These are phyloP conservation scores for Grifola frondosa DNA, from an alignment of 1,284 basidiomycete species.

Conservation along the genomic window DNA sequence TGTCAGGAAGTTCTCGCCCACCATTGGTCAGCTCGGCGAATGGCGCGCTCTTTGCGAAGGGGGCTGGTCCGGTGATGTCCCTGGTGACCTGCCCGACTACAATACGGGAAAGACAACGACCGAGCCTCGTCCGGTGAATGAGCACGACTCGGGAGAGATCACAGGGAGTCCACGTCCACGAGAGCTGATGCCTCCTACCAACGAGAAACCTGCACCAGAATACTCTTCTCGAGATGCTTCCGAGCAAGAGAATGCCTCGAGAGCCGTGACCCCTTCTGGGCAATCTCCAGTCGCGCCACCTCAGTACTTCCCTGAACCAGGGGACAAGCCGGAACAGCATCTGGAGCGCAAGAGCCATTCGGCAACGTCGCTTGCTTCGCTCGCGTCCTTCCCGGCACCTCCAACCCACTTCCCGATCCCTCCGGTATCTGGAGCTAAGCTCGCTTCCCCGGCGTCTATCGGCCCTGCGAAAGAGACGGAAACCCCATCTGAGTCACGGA, in stretches of 20 bases:
- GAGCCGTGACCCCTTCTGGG: slow-evolving; percentile 21
- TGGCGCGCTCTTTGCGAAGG: slow-evolving; percentile 74
- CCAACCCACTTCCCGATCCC: slow-evolving; percentile 71
- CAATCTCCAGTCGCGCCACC: slow-evolving; percentile 21
- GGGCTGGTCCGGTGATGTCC: slow-evolving; percentile 61
- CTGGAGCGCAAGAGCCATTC: slow-evolving; percentile 8
- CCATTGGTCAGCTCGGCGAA: slow-evolving; percentile 66
- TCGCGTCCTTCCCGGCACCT: slow-evolving; percentile 70
- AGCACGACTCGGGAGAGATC: slow-evolving; percentile 2
- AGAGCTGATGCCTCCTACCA: slow-evolving; percentile 3
- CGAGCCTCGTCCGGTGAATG: slow-evolving; percentile 7
- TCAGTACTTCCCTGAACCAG: slow-evolving; percentile 17
- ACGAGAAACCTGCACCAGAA: slow-evolving; percentile 24
- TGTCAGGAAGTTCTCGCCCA: slow-evolving; percentile 62
- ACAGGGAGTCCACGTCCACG: slow-evolving; percentile 1
- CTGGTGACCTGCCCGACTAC: slow-evolving; percentile 49
- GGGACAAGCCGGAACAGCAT: slow-evolving; percentile 1
- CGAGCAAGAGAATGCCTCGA: slow-evolving; percentile 18
- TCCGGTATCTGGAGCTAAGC: slow-evolving; percentile 30
- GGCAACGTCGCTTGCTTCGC: slow-evolving; percentile 49
- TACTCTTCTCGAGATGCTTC: slow-evolving; percentile 24
- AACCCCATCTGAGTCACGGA: slow-evolving; percentile 8
- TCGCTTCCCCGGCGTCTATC: slow-evolving; percentile 1
- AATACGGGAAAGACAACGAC: slow-evolving; percentile 17
- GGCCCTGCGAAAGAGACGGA: slow-evolving; percentile 4